phyloP scores from a whole-genome alignment of 495 filamentous ascomycete species.

The Melanomma pulvis-pyrius region DNA sequence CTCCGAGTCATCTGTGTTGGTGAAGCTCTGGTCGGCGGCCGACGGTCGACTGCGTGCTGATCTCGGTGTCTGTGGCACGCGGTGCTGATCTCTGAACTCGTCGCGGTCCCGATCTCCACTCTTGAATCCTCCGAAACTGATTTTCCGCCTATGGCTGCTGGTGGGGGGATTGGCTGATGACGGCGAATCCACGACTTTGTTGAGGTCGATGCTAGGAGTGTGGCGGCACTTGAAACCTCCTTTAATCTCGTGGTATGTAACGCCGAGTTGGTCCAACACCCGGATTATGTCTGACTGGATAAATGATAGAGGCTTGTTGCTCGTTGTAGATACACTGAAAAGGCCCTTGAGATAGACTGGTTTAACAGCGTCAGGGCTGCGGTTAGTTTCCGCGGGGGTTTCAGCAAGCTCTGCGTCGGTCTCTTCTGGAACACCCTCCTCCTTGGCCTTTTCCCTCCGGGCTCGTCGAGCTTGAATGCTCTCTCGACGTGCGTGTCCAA shows the following conservation, averaged over 20 bases:
- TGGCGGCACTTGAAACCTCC: constrained; percentile 91
- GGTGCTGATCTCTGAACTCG: constrained; percentile 57
- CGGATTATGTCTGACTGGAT: constrained; percentile 92
- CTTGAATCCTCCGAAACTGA: constrained; percentile 78
- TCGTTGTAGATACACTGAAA: constrained; percentile 96
- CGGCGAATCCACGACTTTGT: constrained; percentile 56
- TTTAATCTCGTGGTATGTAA: constrained; percentile 88
- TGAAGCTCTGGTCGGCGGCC: constrained; percentile 67
- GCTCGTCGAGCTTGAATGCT: constrained; percentile 84
- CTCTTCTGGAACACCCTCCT: constrained; percentile 78
- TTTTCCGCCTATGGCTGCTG: constrained; percentile 65
- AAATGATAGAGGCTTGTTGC: constrained; percentile 79
- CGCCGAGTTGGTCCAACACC: constrained; percentile 82
- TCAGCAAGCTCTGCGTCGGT: constrained; percentile 66
- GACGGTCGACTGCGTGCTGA: constrained; percentile 26
- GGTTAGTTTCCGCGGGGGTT: constrained; percentile 39
- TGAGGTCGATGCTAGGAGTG: constrained; percentile 84
- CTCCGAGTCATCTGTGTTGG: constrained; percentile 78
- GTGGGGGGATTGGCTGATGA: constrained; percentile 51
- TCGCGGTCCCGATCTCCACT: constrained; percentile 64
- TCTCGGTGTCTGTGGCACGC: constrained; percentile 51
- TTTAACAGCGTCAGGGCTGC: constrained; percentile 70
- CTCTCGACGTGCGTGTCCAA: constrained; percentile 86
- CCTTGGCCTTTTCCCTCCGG: constrained; percentile 65
- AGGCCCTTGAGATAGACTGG: constrained; percentile 96